Conservation (phyloP, 1,284 basidiomycete genomes). For the Mycena sp. region DNA sequence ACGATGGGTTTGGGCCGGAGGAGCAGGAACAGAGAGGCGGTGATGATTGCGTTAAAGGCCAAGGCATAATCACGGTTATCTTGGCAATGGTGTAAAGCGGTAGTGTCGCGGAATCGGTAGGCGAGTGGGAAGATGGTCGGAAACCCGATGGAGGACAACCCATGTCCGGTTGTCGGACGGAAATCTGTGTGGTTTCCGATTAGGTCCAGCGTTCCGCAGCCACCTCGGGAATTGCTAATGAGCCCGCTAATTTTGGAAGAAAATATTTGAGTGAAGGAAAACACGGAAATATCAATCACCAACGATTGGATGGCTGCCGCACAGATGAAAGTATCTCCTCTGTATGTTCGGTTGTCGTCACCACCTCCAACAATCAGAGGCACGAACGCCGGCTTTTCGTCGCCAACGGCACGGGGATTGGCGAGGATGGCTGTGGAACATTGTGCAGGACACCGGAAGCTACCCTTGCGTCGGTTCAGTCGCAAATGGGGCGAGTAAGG, state of each 20-base stretch:
- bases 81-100: conserved; percentile 67
- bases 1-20: conserved; percentile 80
- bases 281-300: conserved; percentile 44
- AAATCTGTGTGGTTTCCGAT: conserved; percentile 81
- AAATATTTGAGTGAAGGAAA: conserved; percentile 27
- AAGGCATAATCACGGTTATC: conserved; percentile 79
- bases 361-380: conserved; percentile 89
- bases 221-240: conserved; percentile 73
- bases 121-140: conserved; percentile 78
- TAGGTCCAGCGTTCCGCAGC: conserved; percentile 80
- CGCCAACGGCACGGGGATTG: conserved; percentile 84
- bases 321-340: conserved; percentile 89
- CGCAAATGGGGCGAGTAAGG: neutral
- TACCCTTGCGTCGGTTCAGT: conserved; percentile 8
- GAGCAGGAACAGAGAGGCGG: conserved; percentile 75
- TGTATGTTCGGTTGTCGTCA: conserved; percentile 74
- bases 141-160: conserved; percentile 80
- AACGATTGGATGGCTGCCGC: conserved; percentile 87
- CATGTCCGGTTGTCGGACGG: conserved; percentile 67
- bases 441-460: conserved; percentile 85
- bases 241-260: conserved; percentile 63
- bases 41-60: conserved; percentile 77
- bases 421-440: conserved; percentile 77
- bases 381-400: conserved; percentile 70
- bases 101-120: conserved; percentile 53